Conservation (phyloP, 75 land plant genomes). For the Larix kaempferi region DNA sequence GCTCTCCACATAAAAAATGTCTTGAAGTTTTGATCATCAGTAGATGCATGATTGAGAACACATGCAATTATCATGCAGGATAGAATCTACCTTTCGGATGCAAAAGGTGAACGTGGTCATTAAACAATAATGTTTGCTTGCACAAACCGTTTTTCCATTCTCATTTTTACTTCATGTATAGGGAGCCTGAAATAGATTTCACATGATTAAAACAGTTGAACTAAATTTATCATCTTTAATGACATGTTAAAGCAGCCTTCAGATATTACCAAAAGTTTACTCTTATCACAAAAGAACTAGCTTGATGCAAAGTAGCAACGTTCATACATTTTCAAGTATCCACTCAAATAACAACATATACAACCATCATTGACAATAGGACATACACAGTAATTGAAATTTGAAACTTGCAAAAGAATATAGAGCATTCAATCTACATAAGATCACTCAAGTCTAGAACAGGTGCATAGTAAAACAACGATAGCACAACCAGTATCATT, state of each 20-base stretch:
- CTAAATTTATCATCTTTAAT: neutral
- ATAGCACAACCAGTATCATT: neutral
- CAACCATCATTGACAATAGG: neutral
- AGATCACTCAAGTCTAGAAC: neutral
- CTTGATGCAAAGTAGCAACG: neutral
- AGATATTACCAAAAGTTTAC: neutral
- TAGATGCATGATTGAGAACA: no score
- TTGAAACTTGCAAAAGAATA: neutral
- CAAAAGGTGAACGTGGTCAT: no score
- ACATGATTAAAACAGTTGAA: no score
- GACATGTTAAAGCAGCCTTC: neutral
- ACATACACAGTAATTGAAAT: neutral
- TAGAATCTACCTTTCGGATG: no score
- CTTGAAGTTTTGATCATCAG: no score
- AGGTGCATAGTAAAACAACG: neutral
- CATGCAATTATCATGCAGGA: no score
- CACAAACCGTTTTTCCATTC: no score
- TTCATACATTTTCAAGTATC: neutral
- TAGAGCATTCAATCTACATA: no score
- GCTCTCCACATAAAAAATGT: no score
- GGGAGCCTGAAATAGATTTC: neutral
- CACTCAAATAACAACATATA: neutral
- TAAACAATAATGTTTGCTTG: no score
- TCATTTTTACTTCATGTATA: neutral
- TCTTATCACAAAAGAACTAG: neutral